Evolutionary conservation across 2,329 filamentous ascomycete genomes (phyloP).

Genomic region (Thermothelomyces thermophilus): DNA sequence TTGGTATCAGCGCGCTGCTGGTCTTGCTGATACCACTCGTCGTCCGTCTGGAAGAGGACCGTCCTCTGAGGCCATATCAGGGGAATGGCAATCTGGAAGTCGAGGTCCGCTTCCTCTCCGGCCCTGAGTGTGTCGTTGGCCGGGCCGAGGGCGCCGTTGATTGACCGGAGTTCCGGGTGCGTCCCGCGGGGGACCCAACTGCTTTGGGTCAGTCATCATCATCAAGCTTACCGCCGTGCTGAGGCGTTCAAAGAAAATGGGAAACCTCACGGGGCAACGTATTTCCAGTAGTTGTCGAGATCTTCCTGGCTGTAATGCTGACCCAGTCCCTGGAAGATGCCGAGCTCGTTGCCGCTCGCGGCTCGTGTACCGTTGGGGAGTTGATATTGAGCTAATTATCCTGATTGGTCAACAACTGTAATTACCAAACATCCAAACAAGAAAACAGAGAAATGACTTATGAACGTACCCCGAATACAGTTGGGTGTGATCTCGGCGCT

Average conservation of each 20-base stretch:
- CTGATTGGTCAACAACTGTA: too few relatives aligned
- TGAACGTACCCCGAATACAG: slow-evolving; percentile 17
- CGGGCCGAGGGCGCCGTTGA: slow-evolving; percentile 18
- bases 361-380: slow-evolving; percentile 23
- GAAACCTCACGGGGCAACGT: slow-evolving; percentile 17
- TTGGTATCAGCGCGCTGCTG: slow-evolving; percentile 19
- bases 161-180: slow-evolving; percentile 22
- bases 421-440: too few relatives aligned
- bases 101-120: slow-evolving; percentile 33
- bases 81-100: slow-evolving; percentile 42
- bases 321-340: slow-evolving; percentile 25
- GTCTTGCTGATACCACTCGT: slow-evolving; percentile 27
- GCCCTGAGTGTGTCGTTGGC: slow-evolving; percentile 8
- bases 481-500: slow-evolving; percentile 20
- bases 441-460: too few relatives aligned
- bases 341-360: slow-evolving; percentile 21
- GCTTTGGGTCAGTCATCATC: background rate
- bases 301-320: slow-evolving; percentile 27
- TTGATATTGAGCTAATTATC: slow-evolving; percentile 21
- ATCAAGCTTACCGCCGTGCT: too few relatives aligned
- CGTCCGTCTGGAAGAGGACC: slow-evolving; percentile 27
- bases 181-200: slow-evolving; percentile 27
- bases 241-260: background rate
- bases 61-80: slow-evolving; percentile 45
- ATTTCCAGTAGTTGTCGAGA: slow-evolving; percentile 23